Evolutionary conservation across 2,329 filamentous ascomycete species (phyloP).

Genomic region (Apiospora pterosperma): DNA sequence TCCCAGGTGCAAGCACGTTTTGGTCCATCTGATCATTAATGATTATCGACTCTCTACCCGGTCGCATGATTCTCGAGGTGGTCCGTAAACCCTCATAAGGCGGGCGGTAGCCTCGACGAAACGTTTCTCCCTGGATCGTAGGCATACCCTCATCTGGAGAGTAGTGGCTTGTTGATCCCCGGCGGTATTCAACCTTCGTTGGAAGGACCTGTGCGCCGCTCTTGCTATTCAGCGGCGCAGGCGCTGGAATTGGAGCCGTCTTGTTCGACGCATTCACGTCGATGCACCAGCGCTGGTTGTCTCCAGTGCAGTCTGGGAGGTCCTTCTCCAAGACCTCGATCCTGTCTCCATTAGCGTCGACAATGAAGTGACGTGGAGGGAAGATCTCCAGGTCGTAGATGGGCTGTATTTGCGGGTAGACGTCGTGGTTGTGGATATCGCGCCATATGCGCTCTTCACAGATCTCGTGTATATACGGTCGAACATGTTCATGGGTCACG

Average conservation of each 20-base stretch:
- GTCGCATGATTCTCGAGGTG: neutral
- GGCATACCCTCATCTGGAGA: neutral
- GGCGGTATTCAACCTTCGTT: neutral
- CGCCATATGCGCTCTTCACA: slow-evolving; percentile 26
- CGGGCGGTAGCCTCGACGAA: neutral
- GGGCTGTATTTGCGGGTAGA: slow-evolving; percentile 29
- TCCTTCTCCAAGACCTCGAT: slow-evolving; percentile 18
- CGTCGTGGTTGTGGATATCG: slow-evolving; percentile 31
- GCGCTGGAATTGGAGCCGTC: neutral
- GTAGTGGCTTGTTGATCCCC: neutral
- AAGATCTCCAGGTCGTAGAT: slow-evolving; percentile 29
- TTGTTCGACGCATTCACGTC: neutral
- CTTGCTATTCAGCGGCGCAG: neutral
- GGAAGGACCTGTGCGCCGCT: neutral
- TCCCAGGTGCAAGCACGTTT: neutral
- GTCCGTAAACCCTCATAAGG: neutral
- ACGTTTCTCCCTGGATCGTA: neutral
- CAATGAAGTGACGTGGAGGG: slow-evolving; percentile 28
- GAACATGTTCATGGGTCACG: slow-evolving; percentile 29
- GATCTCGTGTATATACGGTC: slow-evolving; percentile 23
- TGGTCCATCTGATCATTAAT: neutral
- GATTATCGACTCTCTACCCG: neutral
- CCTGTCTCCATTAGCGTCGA: slow-evolving; percentile 12
- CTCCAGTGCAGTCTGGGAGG: slow-evolving; percentile 13
- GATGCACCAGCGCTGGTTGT: slow-evolving; percentile 15